Percentiles rank a stretch among this genome's conserved stretches.
Conservation (phyloP, 2,329 filamentous ascomycete species). For the Escovopsis sp. region DNA sequence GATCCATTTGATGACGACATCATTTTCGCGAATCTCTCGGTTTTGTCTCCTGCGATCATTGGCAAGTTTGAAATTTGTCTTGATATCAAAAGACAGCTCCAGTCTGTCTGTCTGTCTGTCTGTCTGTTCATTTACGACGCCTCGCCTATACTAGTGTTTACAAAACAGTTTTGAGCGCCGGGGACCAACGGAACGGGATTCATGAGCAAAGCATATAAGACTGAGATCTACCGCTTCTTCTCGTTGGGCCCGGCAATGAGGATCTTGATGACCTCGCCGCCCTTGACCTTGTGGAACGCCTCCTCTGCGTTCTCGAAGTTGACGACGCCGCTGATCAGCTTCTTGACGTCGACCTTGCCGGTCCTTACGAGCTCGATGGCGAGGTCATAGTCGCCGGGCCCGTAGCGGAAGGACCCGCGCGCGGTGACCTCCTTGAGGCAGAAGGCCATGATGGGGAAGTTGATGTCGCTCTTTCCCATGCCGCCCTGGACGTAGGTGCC, state of each 20-base stretch:
- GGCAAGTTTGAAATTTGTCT: too few relatives aligned
- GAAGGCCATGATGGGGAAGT: constrained; percentile 80
- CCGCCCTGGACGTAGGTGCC: constrained; percentile 75
- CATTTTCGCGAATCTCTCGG: too few relatives aligned
- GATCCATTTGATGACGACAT: too few relatives aligned
- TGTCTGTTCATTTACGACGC: too few relatives aligned
- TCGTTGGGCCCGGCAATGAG: constrained; percentile 52
- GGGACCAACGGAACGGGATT: too few relatives aligned
- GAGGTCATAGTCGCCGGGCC: constrained; percentile 72
- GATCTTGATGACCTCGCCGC: constrained; percentile 62
- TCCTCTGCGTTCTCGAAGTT: constrained; percentile 69
- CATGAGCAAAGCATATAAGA: too few relatives aligned
- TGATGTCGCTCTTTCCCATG: constrained; percentile 80
- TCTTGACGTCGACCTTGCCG: constrained; percentile 68
- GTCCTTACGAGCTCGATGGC: constrained; percentile 62
- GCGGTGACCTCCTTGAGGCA: constrained; percentile 81
- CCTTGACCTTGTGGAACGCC: constrained; percentile 76
- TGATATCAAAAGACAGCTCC: too few relatives aligned
- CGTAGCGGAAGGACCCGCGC: constrained; percentile 82
- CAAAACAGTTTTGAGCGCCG: too few relatives aligned
- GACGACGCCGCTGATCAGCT: constrained; percentile 64
- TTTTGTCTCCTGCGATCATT: too few relatives aligned
- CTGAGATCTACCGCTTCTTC: neutral
- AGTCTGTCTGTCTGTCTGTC: too few relatives aligned
- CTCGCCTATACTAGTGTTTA: too few relatives aligned